Base-by-base conservation (phyloP, 1,284 basidiomycete species). In the Entoloma clypeatum region DNA sequence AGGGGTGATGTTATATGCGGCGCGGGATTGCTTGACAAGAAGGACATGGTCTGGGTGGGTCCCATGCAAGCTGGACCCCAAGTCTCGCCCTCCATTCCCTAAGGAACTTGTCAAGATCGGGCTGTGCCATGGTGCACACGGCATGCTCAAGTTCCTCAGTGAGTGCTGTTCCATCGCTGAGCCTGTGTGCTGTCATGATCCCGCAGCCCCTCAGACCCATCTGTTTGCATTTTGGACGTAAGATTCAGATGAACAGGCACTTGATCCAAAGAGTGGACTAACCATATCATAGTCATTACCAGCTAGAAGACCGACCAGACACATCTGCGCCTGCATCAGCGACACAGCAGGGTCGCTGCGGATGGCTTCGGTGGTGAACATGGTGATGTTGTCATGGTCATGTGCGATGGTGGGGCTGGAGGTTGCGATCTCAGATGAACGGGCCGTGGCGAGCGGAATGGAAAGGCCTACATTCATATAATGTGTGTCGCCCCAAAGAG, bases 401-500 rank as follows among this genome's bases (percentile, higher is more conserved):
- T 36, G 27, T 10, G n/a, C 11, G 13, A 42, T 21, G 18, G 21
- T 36, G 5, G 34, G 23, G 10, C 40, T 36, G 21, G 9, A 23
- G n/a, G 6, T 14, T 16, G 10, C 8, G 5, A 8, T 26, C 17
- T 3, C 19, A 24, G 8, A 17, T 8, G n/a, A 4, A 33, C 10
- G 14, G n/a, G n/a, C n/a, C n/a, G n/a, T n/a, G n/a, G n/a, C n/a
- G n/a, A 7, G 3, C 3, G 7, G 9, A 22, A 19, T 17, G 26
- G 9, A 18, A 19, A 5, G 3, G 48, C 55, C 39, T 37, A 60
- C 57, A 39, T 49, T 27, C 47, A 35, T 11, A 61, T 45, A 24
- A 60, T 45, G 10, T 29, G 30, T 13, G 18, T 22, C 0, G 52
- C 56, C 2, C 60, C 59, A 44, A 58, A 62, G 5, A 60, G 11